Conservation (phyloP, 2,329 filamentous ascomycete species). For the Colletotrichum trifolii region DNA sequence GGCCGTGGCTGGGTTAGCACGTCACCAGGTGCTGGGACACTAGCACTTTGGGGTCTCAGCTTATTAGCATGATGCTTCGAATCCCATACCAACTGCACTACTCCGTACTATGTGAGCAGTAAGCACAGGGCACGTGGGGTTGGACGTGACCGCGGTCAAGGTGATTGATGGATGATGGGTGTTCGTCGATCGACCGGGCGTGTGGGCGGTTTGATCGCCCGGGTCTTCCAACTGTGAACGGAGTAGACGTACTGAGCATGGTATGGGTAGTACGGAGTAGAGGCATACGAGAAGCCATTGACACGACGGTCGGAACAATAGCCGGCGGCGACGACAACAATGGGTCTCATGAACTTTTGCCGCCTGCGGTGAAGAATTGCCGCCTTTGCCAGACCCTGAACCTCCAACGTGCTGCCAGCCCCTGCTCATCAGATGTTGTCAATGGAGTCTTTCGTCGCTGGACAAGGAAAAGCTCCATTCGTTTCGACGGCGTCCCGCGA, state of each 20-base stretch:
- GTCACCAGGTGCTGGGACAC: constrained; percentile 15
- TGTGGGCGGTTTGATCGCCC: constrained; percentile 1
- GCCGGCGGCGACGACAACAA: neutral
- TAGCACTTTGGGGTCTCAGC: constrained; percentile 22
- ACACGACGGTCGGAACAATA: no score
- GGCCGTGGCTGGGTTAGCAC: constrained; percentile 30
- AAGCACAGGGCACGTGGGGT: neutral
- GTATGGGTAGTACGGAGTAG: no score
- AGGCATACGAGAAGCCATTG: neutral
- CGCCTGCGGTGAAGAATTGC: constrained; percentile 27
- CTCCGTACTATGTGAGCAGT: neutral
- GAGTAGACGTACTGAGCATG: no score
- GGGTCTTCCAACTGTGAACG: no score
- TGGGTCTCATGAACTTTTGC: neutral
- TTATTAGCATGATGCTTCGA: constrained; percentile 15
- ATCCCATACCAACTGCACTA: neutral
- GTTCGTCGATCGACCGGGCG: constrained; percentile 6
- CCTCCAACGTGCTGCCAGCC: neutral
- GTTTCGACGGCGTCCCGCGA: constrained; percentile 8
- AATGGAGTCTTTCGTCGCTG: constrained; percentile 2
- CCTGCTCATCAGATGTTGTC: constrained; percentile 19
- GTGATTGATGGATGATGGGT: neutral
- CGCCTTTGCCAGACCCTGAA: constrained; percentile 21
- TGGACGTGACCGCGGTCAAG: neutral
- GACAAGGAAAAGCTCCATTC: constrained; percentile 9